A percentile compares a stretch with the other conserved stretches of the same genome.
Evolutionary conservation across 352 stramenopile genomes (phyloP).

Genomic region (Blastocystis sp.): DNA sequence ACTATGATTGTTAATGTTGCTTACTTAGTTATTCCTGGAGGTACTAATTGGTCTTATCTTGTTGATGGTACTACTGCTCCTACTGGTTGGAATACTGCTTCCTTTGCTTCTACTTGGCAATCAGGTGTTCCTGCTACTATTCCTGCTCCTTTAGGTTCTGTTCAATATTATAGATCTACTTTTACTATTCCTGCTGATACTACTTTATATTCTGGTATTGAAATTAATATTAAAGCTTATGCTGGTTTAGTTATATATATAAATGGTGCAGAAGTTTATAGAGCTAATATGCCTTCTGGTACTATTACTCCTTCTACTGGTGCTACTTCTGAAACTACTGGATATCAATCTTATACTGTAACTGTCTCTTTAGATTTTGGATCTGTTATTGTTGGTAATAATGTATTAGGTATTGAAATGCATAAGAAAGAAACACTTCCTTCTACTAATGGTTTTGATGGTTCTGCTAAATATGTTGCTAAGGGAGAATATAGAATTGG

Average conservation of each 20-base stretch:
- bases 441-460: conserved; percentile 4
- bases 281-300: conserved; percentile 27
- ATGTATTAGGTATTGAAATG: conserved; percentile 25
- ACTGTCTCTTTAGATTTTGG: background rate
- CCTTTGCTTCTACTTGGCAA: background rate
- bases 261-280: conserved; percentile 24
- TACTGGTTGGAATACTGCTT: background rate
- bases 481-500: too few species aligned
- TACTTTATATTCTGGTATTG: too few species aligned
- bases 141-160: background rate
- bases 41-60: conserved; percentile 2
- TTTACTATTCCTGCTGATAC: background rate
- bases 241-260: conserved; percentile 15
- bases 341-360: conserved; percentile 1
- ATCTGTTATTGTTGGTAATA: background rate
- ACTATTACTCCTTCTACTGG: background rate
- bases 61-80: background rate
- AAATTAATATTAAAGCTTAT: too few species aligned
- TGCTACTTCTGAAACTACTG: conserved; percentile 14
- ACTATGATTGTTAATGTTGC: conserved; percentile 3
- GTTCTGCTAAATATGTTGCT: too few species aligned
- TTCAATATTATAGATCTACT: background rate
- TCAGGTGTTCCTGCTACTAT: background rate
- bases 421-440: conserved; percentile 9
- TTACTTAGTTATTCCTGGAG: background rate